These are phyloP conservation scores for Mortierella hygrophila DNA, from an alignment of 192 early-diverging fungal genomes.

Conservation along the genomic window DNA sequence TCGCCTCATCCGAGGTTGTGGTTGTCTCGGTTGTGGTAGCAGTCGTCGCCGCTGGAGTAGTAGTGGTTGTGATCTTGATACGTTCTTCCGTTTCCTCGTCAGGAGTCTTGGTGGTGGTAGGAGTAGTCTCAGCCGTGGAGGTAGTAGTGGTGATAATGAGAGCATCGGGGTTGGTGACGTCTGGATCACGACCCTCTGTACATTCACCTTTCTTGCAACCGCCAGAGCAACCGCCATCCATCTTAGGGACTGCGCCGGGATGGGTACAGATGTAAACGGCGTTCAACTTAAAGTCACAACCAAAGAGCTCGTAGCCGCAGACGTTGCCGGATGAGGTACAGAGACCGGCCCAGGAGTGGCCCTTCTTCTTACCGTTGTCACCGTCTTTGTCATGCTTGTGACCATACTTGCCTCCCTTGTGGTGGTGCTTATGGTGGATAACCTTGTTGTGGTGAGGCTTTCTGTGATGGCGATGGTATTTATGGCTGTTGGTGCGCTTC, in stretches of 20 bases:
- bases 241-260: neutral
- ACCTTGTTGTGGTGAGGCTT: too few relatives aligned
- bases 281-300: conserved; percentile 7
- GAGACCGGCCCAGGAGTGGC: conserved; percentile 10
- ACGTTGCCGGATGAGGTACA: neutral
- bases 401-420: neutral
- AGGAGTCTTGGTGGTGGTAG: neutral
- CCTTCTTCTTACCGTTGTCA: neutral
- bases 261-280: conserved; percentile 7
- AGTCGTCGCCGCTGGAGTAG: neutral
- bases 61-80: neutral
- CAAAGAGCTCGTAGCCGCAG: conserved; percentile 14
- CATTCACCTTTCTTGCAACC: neutral
- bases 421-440: too few relatives aligned
- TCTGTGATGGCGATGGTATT: neutral
- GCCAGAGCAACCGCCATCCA: neutral
- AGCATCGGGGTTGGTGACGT: neutral
- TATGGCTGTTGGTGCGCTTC: neutral
- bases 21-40: neutral
- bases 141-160: neutral
- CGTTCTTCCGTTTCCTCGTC: too few relatives aligned
- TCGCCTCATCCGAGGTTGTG: neutral
- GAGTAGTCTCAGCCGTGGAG: neutral
- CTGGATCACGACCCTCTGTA: neutral
- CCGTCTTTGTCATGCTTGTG: neutral